These are phyloP conservation scores for Trichosanthes cucumerina DNA, from an alignment of 306 rosid species.

Conservation along the genomic window DNA sequence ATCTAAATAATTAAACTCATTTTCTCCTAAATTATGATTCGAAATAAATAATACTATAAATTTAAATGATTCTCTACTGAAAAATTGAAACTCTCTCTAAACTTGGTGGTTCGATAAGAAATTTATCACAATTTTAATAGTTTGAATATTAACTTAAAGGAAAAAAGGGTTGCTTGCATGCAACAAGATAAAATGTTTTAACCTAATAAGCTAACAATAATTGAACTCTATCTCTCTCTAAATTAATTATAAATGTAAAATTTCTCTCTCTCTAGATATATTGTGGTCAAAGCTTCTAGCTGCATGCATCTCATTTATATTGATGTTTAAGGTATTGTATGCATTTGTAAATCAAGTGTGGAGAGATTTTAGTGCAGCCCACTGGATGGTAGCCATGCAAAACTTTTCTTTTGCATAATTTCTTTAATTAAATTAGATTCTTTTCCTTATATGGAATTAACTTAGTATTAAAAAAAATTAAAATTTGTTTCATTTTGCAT, in stretches of 20 bases:
- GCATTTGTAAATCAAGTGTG: neutral
- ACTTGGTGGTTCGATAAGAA: too few relatives aligned
- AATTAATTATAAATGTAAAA: neutral
- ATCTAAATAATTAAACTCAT: too few relatives aligned
- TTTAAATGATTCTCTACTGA: too few relatives aligned
- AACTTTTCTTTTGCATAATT: too few relatives aligned
- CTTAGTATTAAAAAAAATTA: neutral
- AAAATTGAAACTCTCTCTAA: too few relatives aligned
- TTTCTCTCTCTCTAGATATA: neutral
- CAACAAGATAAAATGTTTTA: too few relatives aligned
- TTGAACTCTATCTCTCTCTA: neutral
- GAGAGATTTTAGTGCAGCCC: neutral
- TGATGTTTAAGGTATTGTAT: neutral
- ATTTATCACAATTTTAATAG: too few relatives aligned
- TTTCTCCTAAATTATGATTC: neutral
- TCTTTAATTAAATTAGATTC: neutral
- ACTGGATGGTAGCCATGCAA: too few relatives aligned
- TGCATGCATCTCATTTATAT: neutral
- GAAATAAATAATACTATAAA: too few relatives aligned
- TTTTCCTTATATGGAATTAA: neutral
- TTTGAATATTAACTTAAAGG: too few relatives aligned
- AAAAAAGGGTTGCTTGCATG: too few relatives aligned
- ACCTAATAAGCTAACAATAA: too few relatives aligned
- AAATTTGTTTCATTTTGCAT: neutral
- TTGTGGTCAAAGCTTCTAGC: neutral